A percentile compares a stretch with the other conserved stretches of the same genome.
phyloP scores from a whole-genome alignment of 257 asterid genomes.

The Plantago elongata region DNA sequence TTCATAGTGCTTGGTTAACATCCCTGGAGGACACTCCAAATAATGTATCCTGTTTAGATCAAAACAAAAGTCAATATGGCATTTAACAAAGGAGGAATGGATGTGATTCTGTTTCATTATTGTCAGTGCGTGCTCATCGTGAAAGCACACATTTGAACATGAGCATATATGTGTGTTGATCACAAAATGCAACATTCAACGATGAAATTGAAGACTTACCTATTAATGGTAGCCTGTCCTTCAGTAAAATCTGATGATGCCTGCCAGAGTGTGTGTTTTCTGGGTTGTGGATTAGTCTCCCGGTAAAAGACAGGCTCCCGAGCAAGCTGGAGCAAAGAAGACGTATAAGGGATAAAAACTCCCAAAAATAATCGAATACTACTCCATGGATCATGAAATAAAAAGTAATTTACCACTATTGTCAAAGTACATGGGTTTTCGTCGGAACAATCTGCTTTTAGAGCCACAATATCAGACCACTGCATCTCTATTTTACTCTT shows the following conservation, averaged over 20 bases:
- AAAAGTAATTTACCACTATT: slow-evolving; percentile 48
- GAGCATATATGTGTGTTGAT: no score
- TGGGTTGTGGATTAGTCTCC: slow-evolving; percentile 87
- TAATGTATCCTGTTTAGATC: slow-evolving; percentile 54
- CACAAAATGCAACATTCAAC: not conserved
- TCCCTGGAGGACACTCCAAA: slow-evolving; percentile 63
- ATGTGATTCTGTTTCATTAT: no score
- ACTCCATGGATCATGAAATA: not conserved
- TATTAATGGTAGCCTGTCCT: slow-evolving; percentile 69
- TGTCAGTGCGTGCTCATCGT: no score
- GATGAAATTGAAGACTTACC: slow-evolving; percentile 31
- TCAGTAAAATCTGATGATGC: slow-evolving; percentile 67
- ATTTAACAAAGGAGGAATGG: no score
- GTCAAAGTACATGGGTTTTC: slow-evolving; percentile 51
- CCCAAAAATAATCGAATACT: not conserved
- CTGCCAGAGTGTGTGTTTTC: slow-evolving; percentile 90
- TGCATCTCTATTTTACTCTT: slow-evolving; percentile 87
- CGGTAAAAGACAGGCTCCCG: slow-evolving; percentile 63
- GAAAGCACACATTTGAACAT: no score
- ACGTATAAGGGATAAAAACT: not conserved
- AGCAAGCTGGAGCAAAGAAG: slow-evolving; percentile 45
- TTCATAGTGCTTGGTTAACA: slow-evolving; percentile 66
- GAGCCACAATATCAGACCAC: slow-evolving; percentile 71
- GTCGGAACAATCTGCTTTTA: slow-evolving; percentile 67
- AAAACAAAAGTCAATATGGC: not conserved